Evolutionary conservation across 2,329 filamentous ascomycete species (phyloP).

Genomic region (Madurella fahalii): DNA sequence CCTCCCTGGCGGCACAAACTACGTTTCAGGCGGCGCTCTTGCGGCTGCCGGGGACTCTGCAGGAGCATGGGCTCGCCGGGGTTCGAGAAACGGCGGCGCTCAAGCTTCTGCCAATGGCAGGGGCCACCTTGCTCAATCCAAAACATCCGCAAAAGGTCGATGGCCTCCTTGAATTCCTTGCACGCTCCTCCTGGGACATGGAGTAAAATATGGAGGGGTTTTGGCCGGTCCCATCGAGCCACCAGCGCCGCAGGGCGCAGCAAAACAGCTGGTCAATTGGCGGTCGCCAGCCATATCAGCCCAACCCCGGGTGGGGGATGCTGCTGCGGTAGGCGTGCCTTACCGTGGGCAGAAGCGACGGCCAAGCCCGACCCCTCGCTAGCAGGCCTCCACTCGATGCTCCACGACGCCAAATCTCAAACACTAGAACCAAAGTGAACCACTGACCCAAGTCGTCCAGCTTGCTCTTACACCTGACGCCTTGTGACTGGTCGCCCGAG

Average conservation of each 20-base stretch:
- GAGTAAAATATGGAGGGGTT: constrained; percentile 11
- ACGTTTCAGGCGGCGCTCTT: constrained; percentile 26
- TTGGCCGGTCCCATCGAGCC: not conserved
- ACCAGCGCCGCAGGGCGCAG: constrained; percentile 10
- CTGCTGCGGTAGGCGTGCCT: too few relatives aligned
- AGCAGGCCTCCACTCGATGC: constrained; percentile 23
- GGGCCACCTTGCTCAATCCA: constrained; percentile 19
- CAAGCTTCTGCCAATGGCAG: constrained; percentile 20
- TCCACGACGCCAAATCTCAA: constrained; percentile 27
- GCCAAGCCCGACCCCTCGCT: constrained; percentile 20
- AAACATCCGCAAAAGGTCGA: constrained; percentile 21
- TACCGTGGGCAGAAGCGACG: not conserved
- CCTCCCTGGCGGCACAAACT: constrained; percentile 23
- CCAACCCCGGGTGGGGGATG: not conserved
- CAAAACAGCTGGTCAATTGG: constrained; percentile 6
- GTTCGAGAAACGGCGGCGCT: constrained; percentile 22
- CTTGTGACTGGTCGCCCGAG: constrained; percentile 31
- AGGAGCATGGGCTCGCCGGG: constrained; percentile 19
- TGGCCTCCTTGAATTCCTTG: constrained; percentile 13
- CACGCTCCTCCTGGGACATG: constrained; percentile 10
- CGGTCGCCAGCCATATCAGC: not conserved
- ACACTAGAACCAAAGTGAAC: constrained; percentile 26
- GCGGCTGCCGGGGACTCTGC: constrained; percentile 18
- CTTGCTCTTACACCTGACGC: constrained; percentile 13
- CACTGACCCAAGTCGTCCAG: constrained; percentile 8